Evolutionary conservation across 2,329 filamentous ascomycete species (phyloP), one percentile per base, ranked within the genome.

Genomic region (Cercospora janseana): DNA sequence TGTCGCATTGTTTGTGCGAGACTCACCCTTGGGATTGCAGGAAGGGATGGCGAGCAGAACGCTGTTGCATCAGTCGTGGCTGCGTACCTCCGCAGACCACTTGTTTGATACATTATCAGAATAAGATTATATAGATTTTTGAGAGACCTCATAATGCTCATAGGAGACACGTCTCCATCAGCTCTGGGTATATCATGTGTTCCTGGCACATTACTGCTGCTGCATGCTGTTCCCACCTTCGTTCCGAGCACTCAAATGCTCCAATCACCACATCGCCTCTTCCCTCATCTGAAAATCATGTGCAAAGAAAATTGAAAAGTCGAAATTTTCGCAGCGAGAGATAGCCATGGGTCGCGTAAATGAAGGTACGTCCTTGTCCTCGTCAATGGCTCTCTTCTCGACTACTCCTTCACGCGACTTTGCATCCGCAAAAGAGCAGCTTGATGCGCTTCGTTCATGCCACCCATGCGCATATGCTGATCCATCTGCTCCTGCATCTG

Each of bases 361-460:
- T 28, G 26, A n/a, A 28, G n/a, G 29, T 10, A 32, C n/a, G 41
- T 28, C 24, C 10, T 44, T 23, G 31, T 16, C n/a, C n/a, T n/a
- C n/a, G n/a, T n/a, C n/a, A n/a, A n/a, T n/a, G n/a, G n/a, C n/a
- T n/a, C n/a, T 37, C 18, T 18, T 20, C 10, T 4, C 9, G 10
- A 38, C 20, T 52, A 54, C 37, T 52, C 51, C 23, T 59, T 54
- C 1, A 54, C 56, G 41, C 72, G 69, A 10, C 76, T 76, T 66
- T 95, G 90, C 83, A 96, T 86, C 66, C 78, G 83, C 56, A 86
- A 78, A 79, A 96, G 79, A 1, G 86, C 87, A 56, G 91, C 85
- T 15, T 86, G 79, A 67, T 96, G 91, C 16, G 84, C 78, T 37
- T 87, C 85, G 44, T 87, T 75, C 74, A 95, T 79, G 56, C 86